Base-by-base conservation (phyloP, 1,284 basidiomycete species). In the Omphalotus olearius region DNA sequence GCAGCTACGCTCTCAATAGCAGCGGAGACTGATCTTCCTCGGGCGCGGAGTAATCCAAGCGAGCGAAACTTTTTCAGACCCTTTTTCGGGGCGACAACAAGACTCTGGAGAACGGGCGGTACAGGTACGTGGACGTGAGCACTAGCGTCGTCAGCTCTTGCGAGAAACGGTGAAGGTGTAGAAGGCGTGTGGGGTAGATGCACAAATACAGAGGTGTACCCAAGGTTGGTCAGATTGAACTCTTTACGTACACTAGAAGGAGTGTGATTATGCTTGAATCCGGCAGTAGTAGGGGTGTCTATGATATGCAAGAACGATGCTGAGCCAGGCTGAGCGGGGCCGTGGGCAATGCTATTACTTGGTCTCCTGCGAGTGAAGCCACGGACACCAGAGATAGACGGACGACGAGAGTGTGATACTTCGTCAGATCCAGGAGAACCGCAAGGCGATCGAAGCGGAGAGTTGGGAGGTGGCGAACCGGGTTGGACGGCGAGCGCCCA, bases 401-500 rank as follows among this genome's bases (percentile, higher is more conserved):
- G 41, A 7, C 48, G 40, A 9, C 48, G 39, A 3, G 48, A 39
- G 13, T 42, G 18, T 14, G 40, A 43, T 9, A 44, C 28, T 18
- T 38, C 23, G 30, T 26, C 40, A 17, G 35, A 13, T 6, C 47
- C 33, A 17, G 47, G 47, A 13, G 47, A 50, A 10, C 47, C 30
- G 36, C 38, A 3, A 11, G 46, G 40, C 17, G 47, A 50, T 26
- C 74, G 71, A 41, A 69, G 68, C 5, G 75, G 78, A 53, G 76
- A 72, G 25, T 65, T 64, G 0, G 80, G 77, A 0, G 76, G 70
- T 9, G 85, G 85, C 13, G 85, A 82, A 13, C 85, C 85, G 4
- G 85, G 85, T 44, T 82, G 79, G 48, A 88, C 81, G 56, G 70
- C 72, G 17, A 79, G 66, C 4, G 76, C 77, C 84, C 84, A 86